These are phyloP conservation scores for Agarophyton chilense DNA, from an alignment of 23 red algal genomes.

Conservation along the genomic window DNA sequence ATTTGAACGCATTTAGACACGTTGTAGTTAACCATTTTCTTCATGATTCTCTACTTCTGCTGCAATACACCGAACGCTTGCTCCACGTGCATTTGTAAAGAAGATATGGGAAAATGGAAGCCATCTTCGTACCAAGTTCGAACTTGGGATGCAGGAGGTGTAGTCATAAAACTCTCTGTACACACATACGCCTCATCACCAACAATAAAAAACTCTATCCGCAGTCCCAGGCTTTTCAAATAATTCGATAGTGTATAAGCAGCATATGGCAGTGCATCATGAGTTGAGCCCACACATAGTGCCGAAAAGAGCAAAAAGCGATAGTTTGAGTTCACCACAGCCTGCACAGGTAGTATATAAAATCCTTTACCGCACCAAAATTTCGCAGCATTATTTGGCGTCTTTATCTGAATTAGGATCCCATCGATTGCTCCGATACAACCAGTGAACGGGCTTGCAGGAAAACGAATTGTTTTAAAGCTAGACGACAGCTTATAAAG, in stretches of 20 bases:
- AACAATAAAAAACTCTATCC: constrained; percentile 15
- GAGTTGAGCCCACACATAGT: background rate
- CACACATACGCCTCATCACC: constrained; percentile 25
- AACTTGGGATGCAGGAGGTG: background rate
- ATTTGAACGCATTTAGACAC: too few relatives aligned
- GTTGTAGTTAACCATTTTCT: too few relatives aligned
- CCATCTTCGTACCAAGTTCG: background rate
- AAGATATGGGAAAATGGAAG: constrained; percentile 17
- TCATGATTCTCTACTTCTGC: too few relatives aligned
- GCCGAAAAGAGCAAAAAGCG: constrained; percentile 27
- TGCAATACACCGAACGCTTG: constrained; percentile 38
- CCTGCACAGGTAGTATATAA: constrained; percentile 29
- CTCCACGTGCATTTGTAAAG: constrained; percentile 19
- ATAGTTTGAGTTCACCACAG: background rate
- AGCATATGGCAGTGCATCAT: constrained; percentile 4
- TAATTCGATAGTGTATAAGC: background rate
- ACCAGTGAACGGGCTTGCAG: background rate
- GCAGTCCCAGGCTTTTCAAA: background rate
- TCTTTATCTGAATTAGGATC: background rate
- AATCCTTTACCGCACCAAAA: constrained; percentile 5
- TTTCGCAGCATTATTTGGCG: background rate
- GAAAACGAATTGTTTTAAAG: background rate
- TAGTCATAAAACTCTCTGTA: constrained; percentile 19
- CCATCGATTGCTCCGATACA: constrained; percentile 34
- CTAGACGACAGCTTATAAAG: background rate